Conservation (phyloP, 2,329 filamentous ascomycete genomes). For the Keithomyces neogunnii region DNA sequence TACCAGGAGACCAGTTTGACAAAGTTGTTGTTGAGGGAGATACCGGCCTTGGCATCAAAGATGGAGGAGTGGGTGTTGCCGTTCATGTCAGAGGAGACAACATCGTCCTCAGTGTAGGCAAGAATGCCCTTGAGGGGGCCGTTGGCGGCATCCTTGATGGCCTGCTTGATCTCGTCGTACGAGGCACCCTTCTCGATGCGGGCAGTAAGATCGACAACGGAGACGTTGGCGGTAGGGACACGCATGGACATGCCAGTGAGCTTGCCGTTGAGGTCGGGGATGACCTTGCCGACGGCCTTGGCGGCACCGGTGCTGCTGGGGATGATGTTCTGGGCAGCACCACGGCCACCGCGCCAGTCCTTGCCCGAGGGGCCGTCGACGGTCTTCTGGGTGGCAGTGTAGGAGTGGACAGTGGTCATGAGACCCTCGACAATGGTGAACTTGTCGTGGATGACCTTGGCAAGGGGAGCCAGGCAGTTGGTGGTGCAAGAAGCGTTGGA, state of each 20-base stretch:
- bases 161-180: constrained; percentile 89
- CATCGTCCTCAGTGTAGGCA: constrained; percentile 91
- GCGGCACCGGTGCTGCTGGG: constrained; percentile 98
- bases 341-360: constrained; percentile 99
- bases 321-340: constrained; percentile 99
- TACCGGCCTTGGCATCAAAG: constrained; percentile 99
- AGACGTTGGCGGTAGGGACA: constrained; percentile 98
- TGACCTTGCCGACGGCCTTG: constrained; percentile 99
- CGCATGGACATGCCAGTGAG: constrained; percentile 99
- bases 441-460: constrained; percentile 99
- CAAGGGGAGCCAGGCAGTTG: constrained; percentile 98
- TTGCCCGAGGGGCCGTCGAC: constrained; percentile 96
- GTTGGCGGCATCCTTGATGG: constrained; percentile 80
- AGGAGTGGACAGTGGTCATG: constrained; percentile 99
- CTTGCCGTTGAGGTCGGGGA: constrained; percentile 96
- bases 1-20: constrained; percentile 98
- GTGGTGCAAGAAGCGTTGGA: constrained; percentile 99
- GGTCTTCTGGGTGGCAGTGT: constrained; percentile 99
- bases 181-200: constrained; percentile 83
- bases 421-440: constrained; percentile 96
- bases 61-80: constrained; percentile 92
- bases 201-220: constrained; percentile 93
- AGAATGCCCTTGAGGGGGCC: constrained; percentile 84
- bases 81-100: constrained; percentile 91
- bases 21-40: constrained; percentile 96